A percentile compares a stretch with the other conserved stretches of the same genome.
phyloP scores from a whole-genome alignment of 805 yeast species.

The Schwanniomyces yamadae region DNA sequence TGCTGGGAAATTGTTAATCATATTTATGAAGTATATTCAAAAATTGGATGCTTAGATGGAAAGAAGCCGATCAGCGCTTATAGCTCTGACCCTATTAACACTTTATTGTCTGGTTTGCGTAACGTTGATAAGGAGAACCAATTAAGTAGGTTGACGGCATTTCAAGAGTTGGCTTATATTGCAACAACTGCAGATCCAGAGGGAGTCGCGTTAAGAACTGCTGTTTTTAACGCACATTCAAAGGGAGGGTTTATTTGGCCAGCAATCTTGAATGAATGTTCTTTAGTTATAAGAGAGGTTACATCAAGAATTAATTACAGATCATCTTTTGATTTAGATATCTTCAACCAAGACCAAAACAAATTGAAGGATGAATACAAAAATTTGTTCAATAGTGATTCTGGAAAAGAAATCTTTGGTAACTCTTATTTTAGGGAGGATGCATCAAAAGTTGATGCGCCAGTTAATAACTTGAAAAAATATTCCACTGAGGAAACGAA shows the following conservation, averaged over 20 bases:
- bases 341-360: constrained; percentile 20
- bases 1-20: constrained; percentile 58
- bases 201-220: constrained; percentile 45
- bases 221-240: constrained; percentile 52
- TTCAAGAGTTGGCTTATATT: constrained; percentile 70
- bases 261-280: constrained; percentile 58
- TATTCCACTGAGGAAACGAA: constrained; percentile 2
- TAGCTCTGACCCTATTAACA: constrained; percentile 60
- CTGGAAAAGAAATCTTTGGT: constrained; percentile 33
- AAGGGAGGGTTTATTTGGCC: constrained; percentile 55
- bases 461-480: constrained; percentile 5
- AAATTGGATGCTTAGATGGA: constrained; percentile 71
- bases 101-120: constrained; percentile 62
- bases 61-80: constrained; percentile 59
- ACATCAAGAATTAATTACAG: constrained; percentile 42
- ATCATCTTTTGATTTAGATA: constrained; percentile 28
- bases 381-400: constrained; percentile 2
- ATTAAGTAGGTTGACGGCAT: constrained; percentile 57
- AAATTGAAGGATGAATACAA: constrained; percentile 10
- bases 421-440: constrained; percentile 25
- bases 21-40: constrained; percentile 61
- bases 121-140: constrained; percentile 41
- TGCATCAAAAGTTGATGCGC: neutral
- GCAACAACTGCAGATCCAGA: constrained; percentile 48
- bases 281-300: constrained; percentile 50